Base-by-base conservation (phyloP, 2,329 filamentous ascomycete species). In the Colletotrichum sp. region DNA sequence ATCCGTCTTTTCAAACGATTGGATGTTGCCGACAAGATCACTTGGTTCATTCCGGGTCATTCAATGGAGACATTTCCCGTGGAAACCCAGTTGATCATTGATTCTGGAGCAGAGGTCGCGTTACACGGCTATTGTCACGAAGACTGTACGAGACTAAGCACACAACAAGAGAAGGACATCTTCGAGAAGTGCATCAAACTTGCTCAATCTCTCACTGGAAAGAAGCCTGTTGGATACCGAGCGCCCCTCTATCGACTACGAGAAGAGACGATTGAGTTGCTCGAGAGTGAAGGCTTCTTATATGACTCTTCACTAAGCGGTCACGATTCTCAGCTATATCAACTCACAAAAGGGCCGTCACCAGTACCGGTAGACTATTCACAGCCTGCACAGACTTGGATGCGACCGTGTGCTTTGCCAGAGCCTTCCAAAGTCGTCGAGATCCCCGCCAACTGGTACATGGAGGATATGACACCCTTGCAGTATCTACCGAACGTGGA, bases 31-130 rank as follows among this genome's bases (percentile, higher is more conserved):
- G 83, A 89, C 75, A 88, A 86, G 80, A 83, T 86, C 16, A 89
- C 88, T 10, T 90, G 87, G 88, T 89, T 87, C 77, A 86, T 90
- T n/a, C 88, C 88, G 1, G 88, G 88, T 77, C 88, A 90, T 79
- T 85, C 83, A 0, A 83, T 87, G 64, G 88, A 90, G 79, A 88
- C 85, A 16, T 89, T 89, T 71, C 87, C 88, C 0, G 78, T 81
- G 10, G 83, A 87, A 36, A 85, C 85, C 8, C 78, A 80, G 52
- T 82, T 80, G 18, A 87, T 89, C 66, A 74, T 87, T 10, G 84
- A 85, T 18, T 85, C 83, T 12, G 87, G 87, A 13, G 84, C 83
- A 8, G 87, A 89, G 77, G 85, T 89, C 66, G 88, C 84, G 0
- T 81, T 89, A 1, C 88, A 89, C 76, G 88, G 87, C 7, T 89